Percentiles rank a stretch among this genome's conserved stretches.
phyloP scores from a whole-genome alignment of 2,329 filamentous ascomycete genomes.

The Trichoderma atroviride region DNA sequence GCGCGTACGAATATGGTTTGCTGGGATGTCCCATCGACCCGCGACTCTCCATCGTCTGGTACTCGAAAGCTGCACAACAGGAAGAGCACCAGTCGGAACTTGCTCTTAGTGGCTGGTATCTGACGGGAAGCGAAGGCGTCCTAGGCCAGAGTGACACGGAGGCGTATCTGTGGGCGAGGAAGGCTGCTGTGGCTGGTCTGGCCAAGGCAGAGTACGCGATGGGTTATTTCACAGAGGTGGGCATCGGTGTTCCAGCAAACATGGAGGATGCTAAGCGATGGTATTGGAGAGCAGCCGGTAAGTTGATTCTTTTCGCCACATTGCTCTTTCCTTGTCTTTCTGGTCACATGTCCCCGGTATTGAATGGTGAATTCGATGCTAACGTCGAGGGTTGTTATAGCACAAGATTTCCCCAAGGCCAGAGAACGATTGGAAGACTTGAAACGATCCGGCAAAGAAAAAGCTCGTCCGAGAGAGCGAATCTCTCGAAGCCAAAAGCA shows the following conservation, averaged over 20 bases:
- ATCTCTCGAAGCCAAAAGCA: constrained; percentile 85
- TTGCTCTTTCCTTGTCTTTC: neutral
- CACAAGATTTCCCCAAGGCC: constrained; percentile 92
- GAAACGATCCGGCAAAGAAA: constrained; percentile 74
- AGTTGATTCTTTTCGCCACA: constrained; percentile 46
- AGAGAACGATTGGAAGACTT: constrained; percentile 90
- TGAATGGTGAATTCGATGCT: constrained; percentile 30
- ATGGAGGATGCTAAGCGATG: constrained; percentile 95
- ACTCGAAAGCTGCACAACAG: constrained; percentile 85
- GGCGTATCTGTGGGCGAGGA: constrained; percentile 94
- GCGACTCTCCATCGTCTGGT: constrained; percentile 87
- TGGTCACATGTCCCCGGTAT: neutral
- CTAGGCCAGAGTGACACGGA: constrained; percentile 92
- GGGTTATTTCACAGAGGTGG: constrained; percentile 94
- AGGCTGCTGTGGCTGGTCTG: constrained; percentile 83
- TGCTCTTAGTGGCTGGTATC: constrained; percentile 86
- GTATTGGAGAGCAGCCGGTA: constrained; percentile 97
- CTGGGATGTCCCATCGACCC: constrained; percentile 83
- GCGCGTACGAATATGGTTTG: constrained; percentile 85
- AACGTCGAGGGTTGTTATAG: constrained; percentile 49
- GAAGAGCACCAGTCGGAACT: constrained; percentile 93
- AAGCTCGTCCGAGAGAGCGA: constrained; percentile 68
- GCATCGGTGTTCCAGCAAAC: constrained; percentile 84
- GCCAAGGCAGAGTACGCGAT: constrained; percentile 97
- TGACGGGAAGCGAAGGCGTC: constrained; percentile 87